These are phyloP conservation scores for Hypoxylon sp. DNA, from an alignment of 2,329 filamentous ascomycete species.

Conservation along the genomic window DNA sequence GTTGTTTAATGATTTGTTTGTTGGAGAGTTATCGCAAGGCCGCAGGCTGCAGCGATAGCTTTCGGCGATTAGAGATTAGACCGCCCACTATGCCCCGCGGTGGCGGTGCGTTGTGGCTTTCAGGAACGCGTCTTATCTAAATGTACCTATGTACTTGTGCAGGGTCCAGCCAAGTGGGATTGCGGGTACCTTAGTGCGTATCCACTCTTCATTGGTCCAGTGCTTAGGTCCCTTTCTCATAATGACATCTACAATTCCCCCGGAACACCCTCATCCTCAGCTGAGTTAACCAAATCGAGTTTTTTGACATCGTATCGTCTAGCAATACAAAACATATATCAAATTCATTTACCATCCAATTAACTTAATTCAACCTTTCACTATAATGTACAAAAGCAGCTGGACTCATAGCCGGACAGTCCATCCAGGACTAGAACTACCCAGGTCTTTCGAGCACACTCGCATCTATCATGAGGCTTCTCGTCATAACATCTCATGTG, in stretches of 20 bases:
- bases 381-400: neutral
- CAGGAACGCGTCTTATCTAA: constrained; percentile 3
- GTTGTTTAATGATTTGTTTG: constrained; percentile 25
- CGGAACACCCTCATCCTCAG: constrained; percentile 10
- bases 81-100: constrained; percentile 30
- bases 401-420: neutral
- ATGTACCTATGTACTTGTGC: constrained; percentile 10
- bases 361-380: neutral
- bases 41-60: constrained; percentile 20
- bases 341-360: neutral
- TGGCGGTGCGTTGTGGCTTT: constrained; percentile 29
- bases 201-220: neutral
- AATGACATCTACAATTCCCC: constrained; percentile 28
- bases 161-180: neutral
- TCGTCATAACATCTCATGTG: constrained; percentile 28
- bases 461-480: constrained; percentile 14
- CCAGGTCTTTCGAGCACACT: constrained; percentile 21
- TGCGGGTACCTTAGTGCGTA: constrained; percentile 13
- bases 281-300: constrained; percentile 2
- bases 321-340: neutral
- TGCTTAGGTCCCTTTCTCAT: constrained; percentile 1
- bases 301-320: neutral
- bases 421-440: constrained; percentile 6
- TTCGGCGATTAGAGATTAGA: neutral
- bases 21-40: constrained; percentile 22